Percentiles rank a stretch among this genome's conserved stretches.
These are phyloP conservation scores for Poterioochromonas sp. DNA, from an alignment of 352 stramenopile genomes.

Conservation along the genomic window DNA sequence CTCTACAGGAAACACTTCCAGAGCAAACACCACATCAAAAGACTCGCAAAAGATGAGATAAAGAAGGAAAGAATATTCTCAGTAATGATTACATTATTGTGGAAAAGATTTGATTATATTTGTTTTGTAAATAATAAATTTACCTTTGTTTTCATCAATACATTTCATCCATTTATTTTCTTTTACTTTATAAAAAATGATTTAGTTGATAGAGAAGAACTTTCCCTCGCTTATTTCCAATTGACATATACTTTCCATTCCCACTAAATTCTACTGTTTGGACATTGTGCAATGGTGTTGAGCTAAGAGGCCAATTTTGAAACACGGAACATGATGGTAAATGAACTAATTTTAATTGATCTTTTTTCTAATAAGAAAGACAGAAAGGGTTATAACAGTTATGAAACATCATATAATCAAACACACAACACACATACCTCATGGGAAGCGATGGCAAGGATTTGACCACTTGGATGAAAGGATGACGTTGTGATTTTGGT, in stretches of 20 bases:
- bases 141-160: no score
- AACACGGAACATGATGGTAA: slow-evolving; percentile 86
- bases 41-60: no score
- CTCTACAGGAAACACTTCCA: no score
- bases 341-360: slow-evolving; percentile 89
- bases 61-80: no score
- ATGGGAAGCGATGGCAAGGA: slow-evolving; percentile 47
- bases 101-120: no score
- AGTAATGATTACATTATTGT: no score
- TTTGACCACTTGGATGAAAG: slow-evolving; percentile 64
- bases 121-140: no score
- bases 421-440: background rate
- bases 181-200: slow-evolving; percentile 58
- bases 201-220: slow-evolving; percentile 90
- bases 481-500: slow-evolving; percentile 72
- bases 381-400: background rate
- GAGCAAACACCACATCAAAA: no score
- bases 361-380: slow-evolving; percentile 72
- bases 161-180: no score
- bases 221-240: slow-evolving; percentile 90
- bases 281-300: slow-evolving; percentile 92
- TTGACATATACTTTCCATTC: slow-evolving; percentile 76
- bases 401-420: background rate
- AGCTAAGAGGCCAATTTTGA: slow-evolving; percentile 90
- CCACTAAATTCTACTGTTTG: slow-evolving; percentile 90